A percentile compares a stretch with the other conserved stretches of the same genome.
phyloP scores from a whole-genome alignment of 176 grass and related monocot species.

The Bothriochloa decipiens region DNA sequence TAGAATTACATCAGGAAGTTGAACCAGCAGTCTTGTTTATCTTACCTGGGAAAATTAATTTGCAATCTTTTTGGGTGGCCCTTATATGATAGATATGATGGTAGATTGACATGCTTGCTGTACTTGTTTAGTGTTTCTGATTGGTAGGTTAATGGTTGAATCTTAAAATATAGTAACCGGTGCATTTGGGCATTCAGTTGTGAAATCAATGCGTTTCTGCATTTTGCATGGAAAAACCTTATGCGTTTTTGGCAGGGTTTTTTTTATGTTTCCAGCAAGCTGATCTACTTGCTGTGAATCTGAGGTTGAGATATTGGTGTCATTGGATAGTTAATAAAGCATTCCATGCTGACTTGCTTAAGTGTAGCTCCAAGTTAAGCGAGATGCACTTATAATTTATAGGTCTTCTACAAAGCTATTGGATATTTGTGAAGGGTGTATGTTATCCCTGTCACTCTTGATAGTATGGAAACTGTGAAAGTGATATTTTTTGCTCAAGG shows the following conservation, averaged over 20 bases:
- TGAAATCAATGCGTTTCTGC: background rate
- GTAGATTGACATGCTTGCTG: background rate
- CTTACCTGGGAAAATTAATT: background rate
- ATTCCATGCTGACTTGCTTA: background rate
- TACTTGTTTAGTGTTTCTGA: background rate
- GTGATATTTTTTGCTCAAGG: slow-evolving; percentile 6
- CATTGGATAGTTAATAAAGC: background rate
- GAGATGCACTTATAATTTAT: slow-evolving; percentile 16
- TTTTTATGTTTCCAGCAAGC: background rate
- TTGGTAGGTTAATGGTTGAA: background rate
- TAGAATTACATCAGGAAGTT: background rate
- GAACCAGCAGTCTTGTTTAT: background rate
- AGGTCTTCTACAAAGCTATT: background rate
- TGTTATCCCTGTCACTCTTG: slow-evolving; percentile 27
- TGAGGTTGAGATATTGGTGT: slow-evolving; percentile 19
- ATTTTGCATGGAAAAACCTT: background rate
- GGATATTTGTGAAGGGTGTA: background rate
- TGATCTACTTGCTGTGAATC: background rate
- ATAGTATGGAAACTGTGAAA: background rate
- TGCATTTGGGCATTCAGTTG: background rate
- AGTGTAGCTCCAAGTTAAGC: background rate
- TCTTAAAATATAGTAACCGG: background rate
- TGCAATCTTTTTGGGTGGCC: background rate
- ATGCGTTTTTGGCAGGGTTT: background rate
- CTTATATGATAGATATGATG: background rate